Base-by-base conservation (phyloP, 169 alveolate genomes). In the Babesia ovis region DNA sequence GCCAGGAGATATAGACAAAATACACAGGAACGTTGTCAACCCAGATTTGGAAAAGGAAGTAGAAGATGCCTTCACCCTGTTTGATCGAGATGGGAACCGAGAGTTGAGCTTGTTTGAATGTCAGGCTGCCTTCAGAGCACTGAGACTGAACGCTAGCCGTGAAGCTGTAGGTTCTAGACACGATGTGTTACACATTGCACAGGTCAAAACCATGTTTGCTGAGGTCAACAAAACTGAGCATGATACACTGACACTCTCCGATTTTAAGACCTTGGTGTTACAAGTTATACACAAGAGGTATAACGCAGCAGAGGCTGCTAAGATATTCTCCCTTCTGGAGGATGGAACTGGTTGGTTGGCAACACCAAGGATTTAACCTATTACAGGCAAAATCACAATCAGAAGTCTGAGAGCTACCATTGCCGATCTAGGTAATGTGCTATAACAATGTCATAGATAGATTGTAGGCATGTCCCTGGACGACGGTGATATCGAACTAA, bases 41-140 rank as follows among this genome's bases (percentile, higher is more conserved):
- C 62, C 77, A 9, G 72, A 59, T 0, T 74, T 81, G 12, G 89
- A 81, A 46, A 62, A 43, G 41, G 89, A 81, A 35, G 80, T 81
- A 3, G 85, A 72, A 27, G 81, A 70, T 32, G 89, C 89, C 9
- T 81, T 81, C 48, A 34, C 51, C 39, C 54, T 81, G 39, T 81
- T 81, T 53, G 89, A 81, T 66, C 61, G 57, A 20, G 70, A 70
- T 34, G 80, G 74, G 6, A 69, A 70, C 34, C 57, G 79, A 5
- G 22, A 37, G 22, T 35, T 81, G 20, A 77, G 67, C 29, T 70
- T 81, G 23, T 71, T 71, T 58, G 85, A 81, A 34, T 81, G 89
- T 37, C 84, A 81, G 53, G 89, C 85, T 2, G 79, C 89, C n/a
- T 81, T 81, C 71, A 46, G 77, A 39, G 89, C 89, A 34, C 75